A percentile compares a stretch with the other conserved stretches of the same genome.
phyloP scores from a whole-genome alignment of 2,329 filamentous ascomycete species.

The Phaeosphaeria sp. region DNA sequence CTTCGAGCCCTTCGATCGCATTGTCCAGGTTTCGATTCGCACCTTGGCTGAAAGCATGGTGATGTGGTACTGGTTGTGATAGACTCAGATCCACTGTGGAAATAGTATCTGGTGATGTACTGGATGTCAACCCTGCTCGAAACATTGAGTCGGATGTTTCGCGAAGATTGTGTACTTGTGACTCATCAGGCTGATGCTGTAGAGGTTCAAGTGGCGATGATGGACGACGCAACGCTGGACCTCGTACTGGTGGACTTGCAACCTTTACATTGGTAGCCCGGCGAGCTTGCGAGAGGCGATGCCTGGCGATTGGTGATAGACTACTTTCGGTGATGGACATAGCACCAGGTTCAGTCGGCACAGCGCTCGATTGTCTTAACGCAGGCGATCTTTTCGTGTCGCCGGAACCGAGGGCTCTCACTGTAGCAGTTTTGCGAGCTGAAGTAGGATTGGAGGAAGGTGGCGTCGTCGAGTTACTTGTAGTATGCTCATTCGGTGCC shows the following conservation, averaged over 20 bases:
- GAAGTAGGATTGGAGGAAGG: constrained; percentile 10
- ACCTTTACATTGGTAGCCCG: constrained; percentile 11
- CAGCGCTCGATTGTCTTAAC: constrained; percentile 12
- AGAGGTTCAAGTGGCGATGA: constrained; percentile 16
- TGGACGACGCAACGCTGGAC: background rate
- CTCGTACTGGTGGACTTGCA: constrained; percentile 5
- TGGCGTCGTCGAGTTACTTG: constrained; percentile 4
- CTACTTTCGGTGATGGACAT: constrained; percentile 17
- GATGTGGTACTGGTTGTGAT: constrained; percentile 26
- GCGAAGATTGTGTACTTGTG: constrained; percentile 3
- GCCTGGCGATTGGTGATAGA: constrained; percentile 21
- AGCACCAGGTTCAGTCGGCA: constrained; percentile 8
- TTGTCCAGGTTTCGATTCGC: constrained; percentile 29
- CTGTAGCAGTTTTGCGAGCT: constrained; percentile 7
- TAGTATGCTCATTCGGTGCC: constrained; percentile 2
- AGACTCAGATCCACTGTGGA: constrained; percentile 29
- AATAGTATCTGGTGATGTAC: constrained; percentile 19
- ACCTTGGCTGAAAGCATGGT: constrained; percentile 25
- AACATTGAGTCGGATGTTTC: constrained; percentile 25
- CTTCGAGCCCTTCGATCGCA: constrained; percentile 50
- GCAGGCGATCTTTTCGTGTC: constrained; percentile 1
- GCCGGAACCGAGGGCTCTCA: constrained; percentile 1
- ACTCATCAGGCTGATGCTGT: constrained; percentile 11
- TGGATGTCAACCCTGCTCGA: constrained; percentile 7
- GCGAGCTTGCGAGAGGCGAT: constrained; percentile 19